Conservation (phyloP, 2,329 filamentous ascomycete species). For the Parafenestella ontariensis region DNA sequence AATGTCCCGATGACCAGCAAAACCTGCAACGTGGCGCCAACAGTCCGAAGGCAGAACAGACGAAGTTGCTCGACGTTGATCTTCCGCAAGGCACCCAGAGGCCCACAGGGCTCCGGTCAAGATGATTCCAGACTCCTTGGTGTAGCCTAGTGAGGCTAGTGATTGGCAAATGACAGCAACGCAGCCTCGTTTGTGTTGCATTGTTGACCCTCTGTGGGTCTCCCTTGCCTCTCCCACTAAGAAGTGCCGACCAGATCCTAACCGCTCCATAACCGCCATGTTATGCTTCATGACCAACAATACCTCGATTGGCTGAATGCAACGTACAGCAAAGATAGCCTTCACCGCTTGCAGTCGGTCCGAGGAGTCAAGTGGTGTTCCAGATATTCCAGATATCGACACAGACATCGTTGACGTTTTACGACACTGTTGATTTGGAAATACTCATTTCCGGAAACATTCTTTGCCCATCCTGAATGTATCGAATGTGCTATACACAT, state of each 20-base stretch:
- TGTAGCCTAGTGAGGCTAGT: slow-evolving; percentile 6
- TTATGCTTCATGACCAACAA: not conserved
- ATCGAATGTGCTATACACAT: slow-evolving; percentile 9
- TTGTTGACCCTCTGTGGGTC: slow-evolving; percentile 16
- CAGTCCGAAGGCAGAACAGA: slow-evolving; percentile 8
- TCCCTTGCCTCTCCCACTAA: slow-evolving; percentile 15
- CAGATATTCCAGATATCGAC: no score
- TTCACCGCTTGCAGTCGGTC: slow-evolving; percentile 27
- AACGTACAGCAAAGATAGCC: slow-evolving; percentile 13
- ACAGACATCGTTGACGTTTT: slow-evolving; percentile 29
- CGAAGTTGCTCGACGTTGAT: slow-evolving; percentile 4
- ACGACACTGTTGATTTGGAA: slow-evolving; percentile 22
- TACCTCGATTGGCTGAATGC: slow-evolving; percentile 17
- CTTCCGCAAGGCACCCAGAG: slow-evolving; percentile 13
- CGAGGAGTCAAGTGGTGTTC: no score
- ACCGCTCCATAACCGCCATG: slow-evolving; percentile 13
- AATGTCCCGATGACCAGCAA: slow-evolving; percentile 13
- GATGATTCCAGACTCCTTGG: slow-evolving; percentile 29
- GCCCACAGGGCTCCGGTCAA: slow-evolving; percentile 19
- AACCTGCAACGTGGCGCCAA: slow-evolving; percentile 22
- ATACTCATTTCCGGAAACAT: slow-evolving; percentile 27
- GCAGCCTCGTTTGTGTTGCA: slow-evolving; percentile 32
- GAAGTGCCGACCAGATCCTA: slow-evolving; percentile 18
- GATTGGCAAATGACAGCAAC: slow-evolving; percentile 25
- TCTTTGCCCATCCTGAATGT: slow-evolving; percentile 19